A percentile compares a stretch with the other conserved stretches of the same genome.
Conservation (phyloP, 2,329 filamentous ascomycete species). For the Thielaviopsis euricoi region DNA sequence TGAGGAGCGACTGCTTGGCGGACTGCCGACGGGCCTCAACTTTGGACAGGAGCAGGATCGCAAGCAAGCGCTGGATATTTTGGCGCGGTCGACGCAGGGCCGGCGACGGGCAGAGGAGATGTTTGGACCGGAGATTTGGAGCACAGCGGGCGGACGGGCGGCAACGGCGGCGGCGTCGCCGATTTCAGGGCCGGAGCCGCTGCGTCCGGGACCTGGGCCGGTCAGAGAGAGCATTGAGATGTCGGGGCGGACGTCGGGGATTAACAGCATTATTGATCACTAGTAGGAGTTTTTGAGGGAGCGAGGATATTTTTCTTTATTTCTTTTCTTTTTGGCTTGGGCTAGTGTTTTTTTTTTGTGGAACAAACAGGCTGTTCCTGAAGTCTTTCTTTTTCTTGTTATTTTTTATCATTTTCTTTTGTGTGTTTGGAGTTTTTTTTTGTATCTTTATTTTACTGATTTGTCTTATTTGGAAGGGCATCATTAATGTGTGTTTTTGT, state of each 20-base stretch:
- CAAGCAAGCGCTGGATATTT: constrained; percentile 34
- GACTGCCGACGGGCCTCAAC: constrained; percentile 28
- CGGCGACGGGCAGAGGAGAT: constrained; percentile 33
- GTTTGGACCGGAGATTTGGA: constrained; percentile 34
- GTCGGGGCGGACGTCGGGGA: constrained; percentile 3
- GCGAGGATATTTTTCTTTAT: background rate
- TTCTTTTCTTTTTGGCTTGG: background rate
- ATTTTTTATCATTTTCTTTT: background rate
- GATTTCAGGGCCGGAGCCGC: constrained; percentile 13
- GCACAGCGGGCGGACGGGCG: constrained; percentile 12
- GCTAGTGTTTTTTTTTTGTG: constrained; percentile 1
- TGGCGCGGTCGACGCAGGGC: constrained; percentile 32
- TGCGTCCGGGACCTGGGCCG: constrained; percentile 16
- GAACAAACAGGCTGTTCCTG: background rate
- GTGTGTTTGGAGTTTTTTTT: background rate
- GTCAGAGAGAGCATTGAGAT: constrained; percentile 12
- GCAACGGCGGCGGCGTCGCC: constrained; percentile 13
- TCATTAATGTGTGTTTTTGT: background rate
- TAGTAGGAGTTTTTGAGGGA: background rate
- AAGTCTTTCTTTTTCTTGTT: background rate
- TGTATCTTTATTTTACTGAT: background rate
- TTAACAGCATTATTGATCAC: constrained; percentile 9
- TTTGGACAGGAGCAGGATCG: constrained; percentile 29
- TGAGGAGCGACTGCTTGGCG: constrained; percentile 34
- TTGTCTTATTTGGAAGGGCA: background rate